Evolutionary conservation across 768 basidiomycete species (phyloP).

Genomic region (Paxillus involutus): DNA sequence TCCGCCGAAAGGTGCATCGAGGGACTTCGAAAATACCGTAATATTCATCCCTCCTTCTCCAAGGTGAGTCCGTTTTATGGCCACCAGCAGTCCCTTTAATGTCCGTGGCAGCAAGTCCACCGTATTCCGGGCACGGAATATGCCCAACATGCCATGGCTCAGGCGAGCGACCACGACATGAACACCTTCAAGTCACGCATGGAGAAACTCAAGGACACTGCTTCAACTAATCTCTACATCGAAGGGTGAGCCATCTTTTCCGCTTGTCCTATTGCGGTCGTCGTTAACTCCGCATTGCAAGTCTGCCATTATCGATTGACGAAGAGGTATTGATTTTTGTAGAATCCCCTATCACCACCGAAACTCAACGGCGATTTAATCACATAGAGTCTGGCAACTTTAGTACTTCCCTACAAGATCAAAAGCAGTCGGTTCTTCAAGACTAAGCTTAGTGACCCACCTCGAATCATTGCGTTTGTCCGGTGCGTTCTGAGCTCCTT

Average conservation of each 20-base stretch:
- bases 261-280: neutral
- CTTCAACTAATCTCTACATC: slow-evolving; percentile 78
- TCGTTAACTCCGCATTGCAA: slow-evolving; percentile 20
- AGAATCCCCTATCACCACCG: neutral
- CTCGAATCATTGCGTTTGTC: slow-evolving; percentile 80
- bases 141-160: slow-evolving; percentile 34
- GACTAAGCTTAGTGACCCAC: slow-evolving; percentile 72
- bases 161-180: slow-evolving; percentile 30
- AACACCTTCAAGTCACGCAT: slow-evolving; percentile 73
- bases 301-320: slow-evolving; percentile 70
- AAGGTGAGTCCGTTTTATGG: slow-evolving; percentile 48
- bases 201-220: slow-evolving; percentile 66
- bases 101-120: slow-evolving; percentile 54
- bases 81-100: neutral
- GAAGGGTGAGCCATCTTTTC: slow-evolving; percentile 50
- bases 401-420: slow-evolving; percentile 71
- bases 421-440: slow-evolving; percentile 80
- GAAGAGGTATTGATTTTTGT: slow-evolving; percentile 44
- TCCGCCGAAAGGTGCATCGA: slow-evolving; percentile 76
- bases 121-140: slow-evolving; percentile 80
- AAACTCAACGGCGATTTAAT: neutral
- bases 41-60: slow-evolving; percentile 85
- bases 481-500: slow-evolving; percentile 43
- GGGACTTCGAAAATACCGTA: slow-evolving; percentile 65
- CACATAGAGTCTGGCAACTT: slow-evolving; percentile 55